A percentile compares a stretch with the other conserved stretches of the same genome.
Evolutionary conservation across 176 grass and related monocot species (phyloP).

Genomic region (Ampelocalamus luodianensis): DNA sequence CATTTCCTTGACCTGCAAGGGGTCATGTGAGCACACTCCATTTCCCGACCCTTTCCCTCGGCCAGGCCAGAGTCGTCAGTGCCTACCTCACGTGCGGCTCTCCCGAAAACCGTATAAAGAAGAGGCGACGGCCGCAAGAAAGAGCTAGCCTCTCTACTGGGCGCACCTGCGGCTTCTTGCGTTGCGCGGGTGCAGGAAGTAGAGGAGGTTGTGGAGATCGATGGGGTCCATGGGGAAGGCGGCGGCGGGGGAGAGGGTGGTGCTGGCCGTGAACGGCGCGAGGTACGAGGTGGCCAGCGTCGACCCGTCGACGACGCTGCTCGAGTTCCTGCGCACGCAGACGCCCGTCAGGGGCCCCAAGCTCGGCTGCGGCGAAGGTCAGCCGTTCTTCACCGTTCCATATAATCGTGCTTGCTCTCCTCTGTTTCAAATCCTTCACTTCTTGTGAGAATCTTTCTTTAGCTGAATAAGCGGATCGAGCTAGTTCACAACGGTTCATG

Average conservation of each 20-base stretch:
- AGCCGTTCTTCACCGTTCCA: not conserved
- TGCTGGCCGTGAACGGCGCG: constrained; percentile 70
- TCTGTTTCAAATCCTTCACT: not conserved
- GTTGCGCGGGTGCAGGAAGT: not conserved
- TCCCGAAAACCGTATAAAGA: not conserved
- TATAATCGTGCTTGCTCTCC: not conserved
- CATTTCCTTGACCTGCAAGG: not conserved
- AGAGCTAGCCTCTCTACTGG: not conserved
- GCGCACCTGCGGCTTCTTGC: not conserved
- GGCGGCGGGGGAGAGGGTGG: constrained; percentile 27
- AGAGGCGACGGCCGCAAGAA: not conserved
- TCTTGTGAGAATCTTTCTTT: not conserved
- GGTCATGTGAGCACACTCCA: not conserved
- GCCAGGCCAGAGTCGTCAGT: not conserved
- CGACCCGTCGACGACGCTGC: constrained; percentile 71
- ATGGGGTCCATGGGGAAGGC: constrained; percentile 20
- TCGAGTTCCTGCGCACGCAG: constrained; percentile 71
- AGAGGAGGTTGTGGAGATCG: not conserved
- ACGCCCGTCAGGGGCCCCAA: constrained; percentile 69
- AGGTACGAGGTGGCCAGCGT: constrained; percentile 56
- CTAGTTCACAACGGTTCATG: not conserved
- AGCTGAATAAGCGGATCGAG: not conserved
- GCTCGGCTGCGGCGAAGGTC: constrained; percentile 87
- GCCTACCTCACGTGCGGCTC: not conserved
- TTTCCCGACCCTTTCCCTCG: not conserved